Percentiles rank a stretch among this genome's conserved stretches.
These are phyloP conservation scores for Geotrichum klebahnii DNA, from an alignment of 1,139 yeast species.

Conservation along the genomic window DNA sequence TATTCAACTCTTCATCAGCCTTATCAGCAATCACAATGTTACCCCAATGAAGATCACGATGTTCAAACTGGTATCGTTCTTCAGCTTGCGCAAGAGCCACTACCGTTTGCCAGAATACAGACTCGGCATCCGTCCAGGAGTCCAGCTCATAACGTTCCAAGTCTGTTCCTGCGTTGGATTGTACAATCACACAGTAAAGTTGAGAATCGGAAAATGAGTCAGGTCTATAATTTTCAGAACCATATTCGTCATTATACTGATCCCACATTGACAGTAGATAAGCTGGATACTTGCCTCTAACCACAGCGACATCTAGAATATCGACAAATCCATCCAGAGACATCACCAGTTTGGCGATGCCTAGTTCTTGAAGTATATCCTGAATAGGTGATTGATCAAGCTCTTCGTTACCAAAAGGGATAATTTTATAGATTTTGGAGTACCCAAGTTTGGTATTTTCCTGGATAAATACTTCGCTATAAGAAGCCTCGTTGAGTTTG, in stretches of 20 bases:
- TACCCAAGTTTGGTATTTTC: constrained; percentile 8
- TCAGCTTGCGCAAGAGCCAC: constrained; percentile 50
- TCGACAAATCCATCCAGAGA: constrained; percentile 44
- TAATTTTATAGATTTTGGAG: constrained; percentile 44
- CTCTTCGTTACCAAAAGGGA: constrained; percentile 49
- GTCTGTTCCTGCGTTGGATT: constrained; percentile 49
- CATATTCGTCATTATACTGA: constrained; percentile 34
- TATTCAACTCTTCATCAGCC: constrained; percentile 3
- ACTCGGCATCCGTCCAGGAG: constrained; percentile 53
- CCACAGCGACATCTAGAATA: constrained; percentile 45
- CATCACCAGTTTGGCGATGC: constrained; percentile 42
- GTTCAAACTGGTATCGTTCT: constrained; percentile 52
- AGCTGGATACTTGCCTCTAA: constrained; percentile 46
- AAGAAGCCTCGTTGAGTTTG: constrained; percentile 48
- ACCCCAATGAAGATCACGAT: constrained; percentile 62
- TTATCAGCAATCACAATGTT: constrained; percentile 44
- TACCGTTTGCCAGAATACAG: constrained; percentile 52
- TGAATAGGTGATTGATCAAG: constrained; percentile 43
- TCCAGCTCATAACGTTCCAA: constrained; percentile 45
- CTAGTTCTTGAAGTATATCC: constrained; percentile 48
- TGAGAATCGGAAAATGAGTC: constrained; percentile 42
- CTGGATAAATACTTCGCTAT: constrained; percentile 45
- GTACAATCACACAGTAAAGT: constrained; percentile 44
- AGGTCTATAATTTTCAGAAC: constrained; percentile 39
- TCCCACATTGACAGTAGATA: constrained; percentile 46